These are phyloP conservation scores for Begonia fuchsioides DNA, from an alignment of 306 rosid species.

Conservation along the genomic window DNA sequence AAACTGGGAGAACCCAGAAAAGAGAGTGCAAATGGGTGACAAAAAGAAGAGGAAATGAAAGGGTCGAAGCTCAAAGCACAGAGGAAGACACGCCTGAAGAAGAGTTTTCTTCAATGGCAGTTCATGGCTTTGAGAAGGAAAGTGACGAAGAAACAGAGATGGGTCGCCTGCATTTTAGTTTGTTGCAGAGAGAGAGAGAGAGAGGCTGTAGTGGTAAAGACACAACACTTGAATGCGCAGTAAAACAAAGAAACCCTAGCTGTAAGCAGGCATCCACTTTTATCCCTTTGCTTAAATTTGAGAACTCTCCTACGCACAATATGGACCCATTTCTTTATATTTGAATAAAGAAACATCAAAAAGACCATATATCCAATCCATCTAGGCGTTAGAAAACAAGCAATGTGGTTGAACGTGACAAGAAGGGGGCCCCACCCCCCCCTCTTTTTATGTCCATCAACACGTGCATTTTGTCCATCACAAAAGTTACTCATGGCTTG, in stretches of 20 bases:
- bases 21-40: slow-evolving; percentile 1
- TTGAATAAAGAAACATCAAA: too few species aligned
- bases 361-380: too few species aligned
- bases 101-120: too few species aligned
- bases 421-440: too few species aligned
- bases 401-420: too few species aligned
- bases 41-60: background rate
- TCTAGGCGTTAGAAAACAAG: too few species aligned
- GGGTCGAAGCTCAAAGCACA: background rate
- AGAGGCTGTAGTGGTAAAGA: slow-evolving; percentile 20
- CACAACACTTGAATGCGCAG: background rate
- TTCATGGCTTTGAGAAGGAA: background rate
- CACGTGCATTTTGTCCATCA: too few species aligned
- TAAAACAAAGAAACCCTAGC: slow-evolving; percentile 22
- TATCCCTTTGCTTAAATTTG: too few species aligned
- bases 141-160: background rate
- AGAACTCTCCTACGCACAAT: too few species aligned
- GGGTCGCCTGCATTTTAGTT: background rate
- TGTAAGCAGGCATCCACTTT: slow-evolving; percentile 1
- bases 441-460: too few species aligned
- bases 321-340: too few species aligned
- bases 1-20: background rate
- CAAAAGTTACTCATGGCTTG: too few species aligned
- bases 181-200: background rate
- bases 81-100: background rate